Conservation (phyloP, 192 early-diverging fungal species). For the Fimicolochytrium jonesii region DNA sequence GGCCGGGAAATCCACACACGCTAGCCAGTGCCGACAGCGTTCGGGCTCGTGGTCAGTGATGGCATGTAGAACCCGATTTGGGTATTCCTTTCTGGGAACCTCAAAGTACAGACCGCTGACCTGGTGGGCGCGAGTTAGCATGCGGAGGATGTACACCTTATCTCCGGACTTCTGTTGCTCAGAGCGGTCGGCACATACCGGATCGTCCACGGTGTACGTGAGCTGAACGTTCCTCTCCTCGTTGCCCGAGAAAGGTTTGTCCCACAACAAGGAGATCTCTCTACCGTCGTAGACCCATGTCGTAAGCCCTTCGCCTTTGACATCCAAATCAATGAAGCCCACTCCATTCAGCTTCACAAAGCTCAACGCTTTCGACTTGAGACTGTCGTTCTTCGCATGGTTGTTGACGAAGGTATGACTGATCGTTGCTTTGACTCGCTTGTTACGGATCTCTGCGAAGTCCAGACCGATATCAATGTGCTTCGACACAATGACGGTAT, state of each 20-base stretch:
- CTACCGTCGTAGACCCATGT: constrained; percentile 34
- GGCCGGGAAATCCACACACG: constrained; percentile 45
- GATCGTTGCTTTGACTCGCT: constrained; percentile 15
- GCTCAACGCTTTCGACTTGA: not conserved
- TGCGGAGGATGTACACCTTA: not conserved
- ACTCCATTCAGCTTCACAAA: constrained; percentile 32
- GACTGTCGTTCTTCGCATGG: not conserved
- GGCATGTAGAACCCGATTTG: constrained; percentile 24
- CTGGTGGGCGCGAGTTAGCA: not conserved
- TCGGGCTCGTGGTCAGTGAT: constrained; percentile 49
- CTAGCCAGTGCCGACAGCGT: constrained; percentile 50
- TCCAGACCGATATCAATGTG: constrained; percentile 34
- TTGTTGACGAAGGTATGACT: constrained; percentile 19
- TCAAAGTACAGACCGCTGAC: constrained; percentile 47
- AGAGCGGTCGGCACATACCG: constrained; percentile 3
- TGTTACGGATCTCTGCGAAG: constrained; percentile 13
- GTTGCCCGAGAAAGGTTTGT: constrained; percentile 23
- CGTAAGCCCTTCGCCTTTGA: constrained; percentile 14
- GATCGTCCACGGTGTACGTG: constrained; percentile 26
- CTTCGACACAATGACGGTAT: constrained; percentile 30
- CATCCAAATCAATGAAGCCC: constrained; percentile 24
- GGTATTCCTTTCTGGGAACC: constrained; percentile 28
- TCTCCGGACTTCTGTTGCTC: not conserved
- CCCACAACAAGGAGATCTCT: constrained; percentile 30
- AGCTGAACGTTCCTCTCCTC: constrained; percentile 31